Conservation (phyloP, 441 rosid genomes). For the Erodium chrysanthum region DNA sequence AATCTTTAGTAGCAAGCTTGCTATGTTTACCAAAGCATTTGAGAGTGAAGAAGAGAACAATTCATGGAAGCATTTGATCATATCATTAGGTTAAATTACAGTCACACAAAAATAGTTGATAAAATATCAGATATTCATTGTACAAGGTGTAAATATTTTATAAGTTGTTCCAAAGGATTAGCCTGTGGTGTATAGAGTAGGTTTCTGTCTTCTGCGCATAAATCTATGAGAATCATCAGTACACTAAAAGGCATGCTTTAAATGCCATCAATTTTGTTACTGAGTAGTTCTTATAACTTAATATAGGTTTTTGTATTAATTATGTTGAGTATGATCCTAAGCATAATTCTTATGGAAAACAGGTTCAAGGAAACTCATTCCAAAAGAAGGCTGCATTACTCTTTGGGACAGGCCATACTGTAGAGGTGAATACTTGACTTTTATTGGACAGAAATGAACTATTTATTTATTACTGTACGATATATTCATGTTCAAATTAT, state of each 20-base stretch:
- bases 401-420: constrained; percentile 58
- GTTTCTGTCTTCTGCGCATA: neutral
- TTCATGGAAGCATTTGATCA: constrained; percentile 1
- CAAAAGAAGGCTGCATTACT: constrained; percentile 81
- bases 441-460: neutral
- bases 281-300: neutral
- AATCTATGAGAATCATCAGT: neutral
- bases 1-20: neutral
- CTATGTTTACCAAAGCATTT: neutral
- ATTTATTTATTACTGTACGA: neutral
- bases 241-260: too few species aligned
- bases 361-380: constrained; percentile 95
- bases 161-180: neutral
- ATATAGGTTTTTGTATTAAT: neutral
- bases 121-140: neutral
- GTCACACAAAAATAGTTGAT: neutral
- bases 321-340: constrained; percentile 1
- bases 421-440: constrained; percentile 49
- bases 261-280: neutral
- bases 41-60: neutral
- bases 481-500: neutral
- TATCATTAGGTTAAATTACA: neutral
- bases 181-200: neutral
- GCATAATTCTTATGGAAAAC: constrained; percentile 13
- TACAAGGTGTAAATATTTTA: neutral